Base-by-base conservation (phyloP, 2,329 filamentous ascomycete species). In the Cordyceps militaris region DNA sequence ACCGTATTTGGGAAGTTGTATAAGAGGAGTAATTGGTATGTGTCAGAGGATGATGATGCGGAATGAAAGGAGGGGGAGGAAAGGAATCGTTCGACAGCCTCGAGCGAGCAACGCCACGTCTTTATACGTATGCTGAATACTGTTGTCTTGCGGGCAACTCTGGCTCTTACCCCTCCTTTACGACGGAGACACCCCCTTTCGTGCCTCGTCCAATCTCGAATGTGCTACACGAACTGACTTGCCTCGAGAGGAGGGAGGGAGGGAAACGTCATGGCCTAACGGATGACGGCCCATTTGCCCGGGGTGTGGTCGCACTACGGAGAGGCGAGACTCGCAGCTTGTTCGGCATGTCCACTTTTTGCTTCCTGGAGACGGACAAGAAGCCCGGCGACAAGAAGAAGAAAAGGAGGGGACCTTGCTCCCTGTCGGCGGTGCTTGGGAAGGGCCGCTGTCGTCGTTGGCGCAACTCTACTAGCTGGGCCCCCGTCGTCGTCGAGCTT, bases 21-120 rank as follows among this genome's bases (percentile, higher is more conserved):
- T 47, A 11, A 34, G 11, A 21, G 36, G 21, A 10, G 40, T 43
- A 52, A 40, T 57, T 43, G 38, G 48, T 52, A 57, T 52, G 56
- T 57, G 56, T 57, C 48, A 52, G 44, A 46, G 38, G 24, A 50
- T 50, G 53, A 51, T 58, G 56, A 55, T n/a, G 13, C 24, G n/a
- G 16, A 30, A 52, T 7, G 23, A 23, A 40, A 28, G 40, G 36
- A 32, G 38, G 30, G 40, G 52, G 30, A 19, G n/a, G 28, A n/a
- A 40, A 6, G 19, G 21, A 23, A 28, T 30, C 14, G 3, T 46
- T 36, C 26, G 24, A 19, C 28, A 43, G 34, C 28, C 26, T 42
- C 24, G 53, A 42, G 53, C 34, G 53, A 56, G 34, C 42, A 48
- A 4, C 53, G 16, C 34, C 46, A 13, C 44, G 21, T 42, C 53